Percentiles rank a stretch among this genome's conserved stretches.
phyloP scores from a whole-genome alignment of 768 basidiomycete species.

The Hirschioporus abietinus region DNA sequence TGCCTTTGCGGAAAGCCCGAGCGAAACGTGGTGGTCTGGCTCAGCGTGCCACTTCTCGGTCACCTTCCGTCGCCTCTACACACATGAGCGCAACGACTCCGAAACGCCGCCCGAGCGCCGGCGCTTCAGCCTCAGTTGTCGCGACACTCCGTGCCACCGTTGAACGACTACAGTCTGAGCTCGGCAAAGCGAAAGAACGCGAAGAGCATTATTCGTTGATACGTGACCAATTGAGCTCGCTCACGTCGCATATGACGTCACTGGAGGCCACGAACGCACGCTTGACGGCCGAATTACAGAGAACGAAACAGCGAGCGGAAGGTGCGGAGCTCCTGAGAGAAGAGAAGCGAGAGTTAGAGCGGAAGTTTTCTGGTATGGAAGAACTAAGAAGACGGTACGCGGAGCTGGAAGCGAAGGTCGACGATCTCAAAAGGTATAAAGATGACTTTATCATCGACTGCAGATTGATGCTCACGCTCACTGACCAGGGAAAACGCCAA shows the following conservation, averaged over 20 bases:
- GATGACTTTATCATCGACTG: conserved; percentile 28
- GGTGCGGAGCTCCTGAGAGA: conserved; percentile 69
- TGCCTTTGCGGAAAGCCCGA: neutral
- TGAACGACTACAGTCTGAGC: conserved; percentile 7
- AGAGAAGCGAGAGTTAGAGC: conserved; percentile 63
- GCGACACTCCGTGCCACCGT: conserved; percentile 2
- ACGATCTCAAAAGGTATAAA: conserved; percentile 46
- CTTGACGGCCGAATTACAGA: conserved; percentile 46
- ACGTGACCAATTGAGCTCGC: conserved; percentile 62
- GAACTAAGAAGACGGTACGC: conserved; percentile 51
- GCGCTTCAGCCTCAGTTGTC: conserved; percentile 25
- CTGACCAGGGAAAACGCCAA: conserved; percentile 35
- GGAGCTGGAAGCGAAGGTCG: conserved; percentile 59
- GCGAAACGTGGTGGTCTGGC: neutral
- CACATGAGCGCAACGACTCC: neutral
- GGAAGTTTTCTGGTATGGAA: conserved; percentile 44
- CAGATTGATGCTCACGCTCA: conserved; percentile 5
- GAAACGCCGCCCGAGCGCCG: conserved; percentile 28
- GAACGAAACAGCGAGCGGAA: conserved; percentile 49
- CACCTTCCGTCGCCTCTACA: neutral
- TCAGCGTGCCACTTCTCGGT: neutral
- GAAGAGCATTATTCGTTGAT: conserved; percentile 60
- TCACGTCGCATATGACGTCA: conserved; percentile 52
- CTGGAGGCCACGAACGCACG: conserved; percentile 57
- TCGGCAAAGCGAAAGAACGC: conserved; percentile 27